Evolutionary conservation across 805 yeast genomes (phyloP), one percentile per base, ranked within the genome.

Genomic region (Spathaspora passalidarum): DNA sequence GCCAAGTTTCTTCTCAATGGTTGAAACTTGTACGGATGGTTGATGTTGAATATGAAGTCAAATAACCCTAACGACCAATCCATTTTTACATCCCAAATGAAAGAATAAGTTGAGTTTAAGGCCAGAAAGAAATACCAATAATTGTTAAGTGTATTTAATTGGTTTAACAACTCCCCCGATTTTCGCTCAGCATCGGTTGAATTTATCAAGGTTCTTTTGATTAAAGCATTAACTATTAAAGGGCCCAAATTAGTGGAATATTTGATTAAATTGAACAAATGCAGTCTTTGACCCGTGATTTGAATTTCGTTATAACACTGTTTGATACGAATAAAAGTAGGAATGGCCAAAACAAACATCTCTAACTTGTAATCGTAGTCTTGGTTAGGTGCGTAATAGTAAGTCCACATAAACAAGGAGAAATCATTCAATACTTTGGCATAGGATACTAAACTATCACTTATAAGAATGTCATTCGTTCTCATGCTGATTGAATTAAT

Each of bases 371-470:
- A 46, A 50, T 61, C 65, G 48, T 67, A 68, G n/a, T 57, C 55
- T 21, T 50, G 37, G 10, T 61, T 32, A 68, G 74, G 45, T 63
- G 56, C 8, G 68, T 61, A 32, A 68, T 66, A 53, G 60, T 60
- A 48, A 66, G 69, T 42, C 59, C 87, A 76, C 2, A 77, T 22
- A 53, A 80, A 79, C 29, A 86, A 70, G 3, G 78, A 75, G 17
- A 85, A 65, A 62, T 94, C 98, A 39, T 86, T 83, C 40, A 88
- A 56, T 0, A 89, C 86, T 57, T 82, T 82, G 3, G 88, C 72
- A 60, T 86, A 89, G 0, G 97, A 89, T 0, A 95, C 86, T 39
- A 94, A 69, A 4, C 90, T 81, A 67, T 92, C 99, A 6, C 96
- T 81, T 11, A 91, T 61, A 40, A 94, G 64, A 32, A 92, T 86